Percentiles rank a stretch among this genome's conserved stretches.
phyloP scores from a whole-genome alignment of 495 filamentous ascomycete genomes.

The Pyronema omphalodes region DNA sequence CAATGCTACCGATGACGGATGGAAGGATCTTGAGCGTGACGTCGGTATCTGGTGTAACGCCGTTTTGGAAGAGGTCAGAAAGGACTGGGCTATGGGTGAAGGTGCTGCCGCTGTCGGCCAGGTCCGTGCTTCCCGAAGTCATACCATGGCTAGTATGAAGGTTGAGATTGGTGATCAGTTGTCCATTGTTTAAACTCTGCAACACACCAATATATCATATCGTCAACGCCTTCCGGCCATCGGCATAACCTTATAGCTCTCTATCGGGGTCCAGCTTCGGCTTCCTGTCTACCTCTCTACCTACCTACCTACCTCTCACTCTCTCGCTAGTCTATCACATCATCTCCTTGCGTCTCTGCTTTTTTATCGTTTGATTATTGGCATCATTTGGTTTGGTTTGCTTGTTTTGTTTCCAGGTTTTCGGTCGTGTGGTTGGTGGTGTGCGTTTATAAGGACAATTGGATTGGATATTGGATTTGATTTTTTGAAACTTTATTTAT shows the following conservation, averaged over 20 bases:
- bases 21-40: conserved; percentile 18
- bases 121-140: conserved; percentile 19
- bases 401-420: neutral
- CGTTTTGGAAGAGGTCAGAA: conserved; percentile 20
- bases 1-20: conserved; percentile 29
- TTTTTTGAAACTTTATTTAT: no score
- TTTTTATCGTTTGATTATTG: no score
- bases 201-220: no score
- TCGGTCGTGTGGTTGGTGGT: conserved; percentile 1
- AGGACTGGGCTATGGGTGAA: conserved; percentile 22
- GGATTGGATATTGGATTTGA: no score
- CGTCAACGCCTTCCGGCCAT: no score
- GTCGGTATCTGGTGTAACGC: conserved; percentile 18
- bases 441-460: neutral
- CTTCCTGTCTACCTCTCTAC: no score
- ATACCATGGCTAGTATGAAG: conserved; percentile 20
- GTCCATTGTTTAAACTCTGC: no score
- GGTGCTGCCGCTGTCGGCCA: conserved; percentile 15
- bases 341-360: no score
- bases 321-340: no score
- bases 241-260: no score
- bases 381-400: neutral
- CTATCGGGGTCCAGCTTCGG: no score
- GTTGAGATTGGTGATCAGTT: conserved; percentile 15
- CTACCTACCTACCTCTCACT: no score